phyloP scores from a whole-genome alignment of 2,329 filamentous ascomycete species.

The Xylariaceae sp. region DNA sequence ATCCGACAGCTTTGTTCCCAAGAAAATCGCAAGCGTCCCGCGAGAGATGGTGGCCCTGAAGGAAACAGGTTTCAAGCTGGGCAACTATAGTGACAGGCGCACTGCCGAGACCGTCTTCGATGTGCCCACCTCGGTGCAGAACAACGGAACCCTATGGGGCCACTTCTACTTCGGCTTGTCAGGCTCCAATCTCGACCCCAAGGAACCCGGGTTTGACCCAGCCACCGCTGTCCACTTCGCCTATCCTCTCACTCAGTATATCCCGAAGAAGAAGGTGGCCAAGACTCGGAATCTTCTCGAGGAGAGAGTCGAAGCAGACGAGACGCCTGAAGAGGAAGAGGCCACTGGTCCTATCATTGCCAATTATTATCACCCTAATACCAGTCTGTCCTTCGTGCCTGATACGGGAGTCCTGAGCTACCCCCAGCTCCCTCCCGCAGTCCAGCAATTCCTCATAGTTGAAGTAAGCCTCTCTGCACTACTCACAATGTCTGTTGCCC shows the following conservation, averaged over 20 bases:
- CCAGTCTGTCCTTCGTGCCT: slow-evolving; percentile 81
- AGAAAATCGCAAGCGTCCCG: slow-evolving; percentile 59
- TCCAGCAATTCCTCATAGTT: slow-evolving; percentile 71
- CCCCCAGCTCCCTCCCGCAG: slow-evolving; percentile 62
- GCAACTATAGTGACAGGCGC: slow-evolving; percentile 73
- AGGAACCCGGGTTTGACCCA: slow-evolving; percentile 63
- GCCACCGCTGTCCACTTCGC: slow-evolving; percentile 76
- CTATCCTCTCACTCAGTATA: slow-evolving; percentile 81
- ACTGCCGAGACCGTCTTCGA: slow-evolving; percentile 70
- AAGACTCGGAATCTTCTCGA: slow-evolving; percentile 87
- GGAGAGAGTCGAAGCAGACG: slow-evolving; percentile 41
- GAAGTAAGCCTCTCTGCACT: slow-evolving; percentile 43
- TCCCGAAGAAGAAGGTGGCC: slow-evolving; percentile 80
- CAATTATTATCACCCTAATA: slow-evolving; percentile 93
- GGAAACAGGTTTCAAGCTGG: slow-evolving; percentile 74
- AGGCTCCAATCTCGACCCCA: slow-evolving; percentile 72
- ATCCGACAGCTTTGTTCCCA: slow-evolving; percentile 66
- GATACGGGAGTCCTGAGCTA: slow-evolving; percentile 68
- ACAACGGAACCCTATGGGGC: slow-evolving; percentile 90
- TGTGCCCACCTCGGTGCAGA: slow-evolving; percentile 74
- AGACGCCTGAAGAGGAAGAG: slow-evolving; percentile 46
- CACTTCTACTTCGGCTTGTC: slow-evolving; percentile 84
- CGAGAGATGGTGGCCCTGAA: slow-evolving; percentile 67
- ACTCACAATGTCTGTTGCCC: neutral
- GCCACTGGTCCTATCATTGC: slow-evolving; percentile 63